Base-by-base conservation (phyloP, 345 rosid species). In the Eucalyptus dawsonii region DNA sequence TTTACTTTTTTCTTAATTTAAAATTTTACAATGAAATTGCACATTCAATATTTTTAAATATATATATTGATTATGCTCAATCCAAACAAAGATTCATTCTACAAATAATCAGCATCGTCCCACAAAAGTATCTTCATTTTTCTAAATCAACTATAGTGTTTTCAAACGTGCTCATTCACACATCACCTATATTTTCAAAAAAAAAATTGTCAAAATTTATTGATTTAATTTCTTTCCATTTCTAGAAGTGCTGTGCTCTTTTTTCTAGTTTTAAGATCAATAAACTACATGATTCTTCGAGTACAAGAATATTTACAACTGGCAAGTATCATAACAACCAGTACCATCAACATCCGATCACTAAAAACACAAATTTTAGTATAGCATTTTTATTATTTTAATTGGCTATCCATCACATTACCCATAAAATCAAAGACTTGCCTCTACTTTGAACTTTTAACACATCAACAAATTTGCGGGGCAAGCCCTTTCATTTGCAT, bases 241-340 rank as follows among this genome's bases (percentile, higher is more conserved):
- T 60, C 2, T 0, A 4, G 0, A 60, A 60, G 31, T 60, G 67
- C 0, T 60, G 15, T 25, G 14, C 67, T 60, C 14, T 60, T 60
- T 58, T 27, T 60, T 60, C 7, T 60, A 60, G 60, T 22, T 60
- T n/a, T n/a, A 65, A n/a, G 11, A n/a, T 65, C 21, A n/a, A 65
- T 4, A n/a, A 14, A n/a, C 11, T 65, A 15, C 2, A 0, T 8
- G 37, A 65, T n/a, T n/a, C 11, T 31, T 2, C 0, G 0, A 65
- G 76, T 65, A 8, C 37, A n/a, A n/a, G 76, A n/a, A 65, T n/a
- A 65, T 15, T 8, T 0, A 29, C 40, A 65, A n/a, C 0, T n/a
- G 10, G 19, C 11, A 8, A 65, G 37, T n/a, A n/a, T n/a, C 34
- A 15, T n/a, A n/a, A 65, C 5, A n/a, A 65, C 37, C 1, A 29